Evolutionary conservation across 2,329 filamentous ascomycete species (phyloP).

Genomic region (Acarospora socialis): DNA sequence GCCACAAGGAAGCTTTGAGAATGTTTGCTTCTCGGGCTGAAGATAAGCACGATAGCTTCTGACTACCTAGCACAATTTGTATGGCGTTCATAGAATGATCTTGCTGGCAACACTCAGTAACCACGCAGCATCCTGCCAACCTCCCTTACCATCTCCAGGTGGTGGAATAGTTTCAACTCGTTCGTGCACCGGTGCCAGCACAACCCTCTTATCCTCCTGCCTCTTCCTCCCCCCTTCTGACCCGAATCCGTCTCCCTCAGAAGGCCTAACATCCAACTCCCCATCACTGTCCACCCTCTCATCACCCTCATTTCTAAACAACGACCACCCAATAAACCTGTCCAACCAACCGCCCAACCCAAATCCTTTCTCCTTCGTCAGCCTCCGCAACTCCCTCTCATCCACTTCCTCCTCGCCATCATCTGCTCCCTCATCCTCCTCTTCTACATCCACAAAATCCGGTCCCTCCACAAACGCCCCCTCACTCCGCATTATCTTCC

Average conservation of each 20-base stretch:
- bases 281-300: conserved; percentile 2
- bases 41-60: too few relatives aligned
- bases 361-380: conserved; percentile 38
- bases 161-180: conserved; percentile 19
- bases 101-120: conserved; percentile 37
- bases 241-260: conserved; percentile 17
- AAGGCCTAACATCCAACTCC: conserved; percentile 22
- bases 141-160: conserved; percentile 26
- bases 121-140: conserved; percentile 47
- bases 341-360: conserved; percentile 45
- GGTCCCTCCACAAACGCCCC: too few relatives aligned
- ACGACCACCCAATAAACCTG: conserved; percentile 40
- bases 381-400: conserved; percentile 38
- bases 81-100: conserved; percentile 21
- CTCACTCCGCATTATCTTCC: too few relatives aligned
- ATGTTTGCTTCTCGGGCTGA: too few relatives aligned
- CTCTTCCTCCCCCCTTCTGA: too few relatives aligned
- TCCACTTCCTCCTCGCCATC: conserved; percentile 30
- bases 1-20: too few relatives aligned
- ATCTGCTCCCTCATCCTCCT: conserved; percentile 19
- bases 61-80: too few relatives aligned
- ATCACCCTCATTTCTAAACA: conserved; percentile 41
- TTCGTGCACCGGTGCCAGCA: conserved; percentile 14
- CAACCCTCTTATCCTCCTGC: conserved; percentile 17
- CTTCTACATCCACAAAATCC: too few relatives aligned